Evolutionary conservation across 768 basidiomycete species (phyloP).

Genomic region (Mycena galericulata): DNA sequence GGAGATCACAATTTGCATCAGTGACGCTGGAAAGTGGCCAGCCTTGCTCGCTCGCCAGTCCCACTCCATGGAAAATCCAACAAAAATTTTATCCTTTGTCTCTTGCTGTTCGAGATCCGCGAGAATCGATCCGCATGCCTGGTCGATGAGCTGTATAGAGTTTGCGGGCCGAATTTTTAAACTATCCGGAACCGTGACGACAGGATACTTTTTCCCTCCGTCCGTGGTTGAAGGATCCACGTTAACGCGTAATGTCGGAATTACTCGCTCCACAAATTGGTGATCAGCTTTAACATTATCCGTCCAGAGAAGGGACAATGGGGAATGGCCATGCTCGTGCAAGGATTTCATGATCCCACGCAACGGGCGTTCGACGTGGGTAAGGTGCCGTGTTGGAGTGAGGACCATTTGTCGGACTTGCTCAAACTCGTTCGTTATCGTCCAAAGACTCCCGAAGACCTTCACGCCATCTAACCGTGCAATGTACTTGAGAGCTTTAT

Average conservation of each 20-base stretch:
- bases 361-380: neutral
- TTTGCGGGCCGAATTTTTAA: too few species aligned
- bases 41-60: neutral
- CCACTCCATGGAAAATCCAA: neutral
- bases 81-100: neutral
- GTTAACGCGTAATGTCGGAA: neutral
- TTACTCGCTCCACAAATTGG: neutral
- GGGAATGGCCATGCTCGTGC: constrained; percentile 11
- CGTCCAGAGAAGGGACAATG: constrained; percentile 2
- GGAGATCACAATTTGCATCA: neutral
- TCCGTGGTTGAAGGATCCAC: too few species aligned
- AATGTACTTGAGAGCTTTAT: constrained; percentile 11
- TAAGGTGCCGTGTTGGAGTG: neutral
- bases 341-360: neutral
- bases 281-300: constrained; percentile 8
- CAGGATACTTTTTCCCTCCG: too few species aligned
- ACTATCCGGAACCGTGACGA: too few species aligned
- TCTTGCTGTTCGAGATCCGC: neutral
- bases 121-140: too few species aligned
- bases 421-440: neutral
- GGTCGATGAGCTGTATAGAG: too few species aligned
- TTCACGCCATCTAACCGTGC: neutral
- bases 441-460: constrained; percentile 12
- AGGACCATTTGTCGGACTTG: constrained; percentile 5
- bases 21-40: neutral